phyloP scores from a whole-genome alignment of 352 stramenopile species.

The Albugo laibachii region DNA sequence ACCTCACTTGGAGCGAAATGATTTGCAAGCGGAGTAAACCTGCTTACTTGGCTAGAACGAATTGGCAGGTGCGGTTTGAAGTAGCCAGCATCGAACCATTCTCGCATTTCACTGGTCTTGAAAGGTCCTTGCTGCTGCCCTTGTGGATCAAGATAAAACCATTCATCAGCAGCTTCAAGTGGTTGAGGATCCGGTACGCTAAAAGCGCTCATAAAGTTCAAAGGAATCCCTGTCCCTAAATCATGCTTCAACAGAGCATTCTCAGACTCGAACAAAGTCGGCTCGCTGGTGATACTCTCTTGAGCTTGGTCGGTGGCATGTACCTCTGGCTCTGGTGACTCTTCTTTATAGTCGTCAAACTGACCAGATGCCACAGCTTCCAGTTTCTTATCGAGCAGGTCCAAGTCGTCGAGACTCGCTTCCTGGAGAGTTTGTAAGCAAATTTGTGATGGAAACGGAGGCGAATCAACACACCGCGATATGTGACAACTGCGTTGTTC shows the following conservation, averaged over 20 bases:
- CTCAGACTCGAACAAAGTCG: too few species aligned
- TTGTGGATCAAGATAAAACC: slow-evolving; percentile 76
- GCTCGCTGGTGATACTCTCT: too few species aligned
- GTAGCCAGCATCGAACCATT: slow-evolving; percentile 80
- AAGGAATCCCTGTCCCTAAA: too few species aligned
- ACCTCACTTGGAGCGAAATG: slow-evolving; percentile 54
- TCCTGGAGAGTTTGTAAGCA: slow-evolving; percentile 8
- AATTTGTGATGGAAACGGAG: too few species aligned
- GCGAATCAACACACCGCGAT: not conserved
- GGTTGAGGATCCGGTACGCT: slow-evolving; percentile 15
- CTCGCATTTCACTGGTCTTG: slow-evolving; percentile 71
- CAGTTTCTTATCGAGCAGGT: slow-evolving; percentile 63
- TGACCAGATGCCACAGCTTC: slow-evolving; percentile 48
- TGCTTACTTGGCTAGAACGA: slow-evolving; percentile 47
- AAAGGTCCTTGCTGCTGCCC: slow-evolving; percentile 68
- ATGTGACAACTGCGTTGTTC: not conserved
- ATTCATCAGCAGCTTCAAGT: slow-evolving; percentile 46
- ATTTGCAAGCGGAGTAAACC: slow-evolving; percentile 52
- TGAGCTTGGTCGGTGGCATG: too few species aligned
- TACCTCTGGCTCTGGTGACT: slow-evolving; percentile 1
- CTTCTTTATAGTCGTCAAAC: slow-evolving; percentile 73
- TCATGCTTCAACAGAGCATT: too few species aligned
- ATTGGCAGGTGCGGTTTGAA: slow-evolving; percentile 80
- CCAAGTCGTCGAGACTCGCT: slow-evolving; percentile 30
- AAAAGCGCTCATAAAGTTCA: slow-evolving; percentile 8